These are phyloP conservation scores for Ramularia endophylla DNA, from an alignment of 2,329 filamentous ascomycete species.

Conservation along the genomic window DNA sequence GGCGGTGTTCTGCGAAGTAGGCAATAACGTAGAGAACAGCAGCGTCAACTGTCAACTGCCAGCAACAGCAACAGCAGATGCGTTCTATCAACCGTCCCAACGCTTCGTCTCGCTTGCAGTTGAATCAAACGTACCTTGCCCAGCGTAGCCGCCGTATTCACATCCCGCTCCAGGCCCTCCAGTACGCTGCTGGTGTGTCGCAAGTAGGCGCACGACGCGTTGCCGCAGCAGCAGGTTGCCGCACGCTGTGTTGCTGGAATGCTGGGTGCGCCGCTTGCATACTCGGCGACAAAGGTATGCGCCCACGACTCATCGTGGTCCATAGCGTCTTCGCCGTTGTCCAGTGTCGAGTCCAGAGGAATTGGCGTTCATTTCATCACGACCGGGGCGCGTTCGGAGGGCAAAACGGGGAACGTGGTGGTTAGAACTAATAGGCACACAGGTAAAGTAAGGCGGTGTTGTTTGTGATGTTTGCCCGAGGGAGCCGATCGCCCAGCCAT, in stretches of 20 bases:
- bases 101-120: conserved; percentile 1
- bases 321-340: not conserved
- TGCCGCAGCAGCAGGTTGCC: conserved; percentile 74
- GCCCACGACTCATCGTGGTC: conserved; percentile 1
- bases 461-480: too few relatives aligned
- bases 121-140: conserved; percentile 69
- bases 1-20: too few relatives aligned
- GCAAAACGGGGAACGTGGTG: too few relatives aligned
- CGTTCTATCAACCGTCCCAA: too few relatives aligned
- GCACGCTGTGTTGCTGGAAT: not conserved
- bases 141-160: conserved; percentile 76
- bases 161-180: conserved; percentile 78
- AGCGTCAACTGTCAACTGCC: conserved; percentile 8
- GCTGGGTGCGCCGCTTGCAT: not conserved
- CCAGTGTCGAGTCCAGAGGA: too few relatives aligned
- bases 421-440: too few relatives aligned
- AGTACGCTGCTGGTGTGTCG: conserved; percentile 73
- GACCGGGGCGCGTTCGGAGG: too few relatives aligned
- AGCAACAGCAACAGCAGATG: not conserved
- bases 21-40: too few relatives aligned
- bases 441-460: too few relatives aligned
- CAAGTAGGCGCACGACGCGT: conserved; percentile 69
- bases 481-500: too few relatives aligned
- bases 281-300: not conserved
- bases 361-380: too few relatives aligned